A percentile compares a stretch with the other conserved stretches of the same genome.
These are phyloP conservation scores for Aspergillus cavernicola DNA, from an alignment of 495 filamentous ascomycete genomes.

Conservation along the genomic window DNA sequence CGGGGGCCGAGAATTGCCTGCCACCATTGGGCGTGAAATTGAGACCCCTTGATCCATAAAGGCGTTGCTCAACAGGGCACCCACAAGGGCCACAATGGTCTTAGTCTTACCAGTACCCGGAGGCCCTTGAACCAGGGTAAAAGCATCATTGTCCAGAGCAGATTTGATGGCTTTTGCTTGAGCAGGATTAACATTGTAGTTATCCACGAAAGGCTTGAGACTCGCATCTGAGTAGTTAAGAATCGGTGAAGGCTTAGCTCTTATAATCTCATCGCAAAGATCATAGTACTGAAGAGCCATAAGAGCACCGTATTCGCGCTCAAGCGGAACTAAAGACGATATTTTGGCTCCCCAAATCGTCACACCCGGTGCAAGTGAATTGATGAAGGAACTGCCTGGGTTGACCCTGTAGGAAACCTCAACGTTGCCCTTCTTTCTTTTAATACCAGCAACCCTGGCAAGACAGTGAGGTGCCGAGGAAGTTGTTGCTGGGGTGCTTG, in stretches of 20 bases:
- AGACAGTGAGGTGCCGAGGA: slow-evolving; percentile 71
- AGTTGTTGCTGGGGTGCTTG: slow-evolving; percentile 58
- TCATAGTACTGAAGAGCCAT: slow-evolving; percentile 92
- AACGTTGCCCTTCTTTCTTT: slow-evolving; percentile 68
- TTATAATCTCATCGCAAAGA: slow-evolving; percentile 83
- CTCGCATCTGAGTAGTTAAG: slow-evolving; percentile 71
- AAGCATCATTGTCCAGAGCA: slow-evolving; percentile 89
- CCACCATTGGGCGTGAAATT: slow-evolving; percentile 45
- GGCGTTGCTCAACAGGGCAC: slow-evolving; percentile 69
- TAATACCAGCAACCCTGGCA: slow-evolving; percentile 75
- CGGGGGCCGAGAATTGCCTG: slow-evolving; percentile 16
- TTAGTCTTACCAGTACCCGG: slow-evolving; percentile 98
- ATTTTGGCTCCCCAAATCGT: slow-evolving; percentile 75
- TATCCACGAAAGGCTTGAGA: slow-evolving; percentile 60
- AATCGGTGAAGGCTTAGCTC: slow-evolving; percentile 83
- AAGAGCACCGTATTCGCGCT: slow-evolving; percentile 90
- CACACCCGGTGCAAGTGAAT: slow-evolving; percentile 51
- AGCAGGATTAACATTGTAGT: slow-evolving; percentile 80
- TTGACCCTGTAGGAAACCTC: slow-evolving; percentile 85
- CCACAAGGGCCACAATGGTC: slow-evolving; percentile 94
- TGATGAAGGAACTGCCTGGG: slow-evolving; percentile 53
- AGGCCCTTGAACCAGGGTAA: slow-evolving; percentile 93
- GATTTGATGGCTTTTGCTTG: slow-evolving; percentile 92
- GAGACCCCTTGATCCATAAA: slow-evolving; percentile 49
- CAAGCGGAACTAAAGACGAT: slow-evolving; percentile 83